A percentile compares a stretch with the other conserved stretches of the same genome.
These are phyloP conservation scores for Acacia pycnantha DNA, from an alignment of 331 rosid genomes.

Conservation along the genomic window DNA sequence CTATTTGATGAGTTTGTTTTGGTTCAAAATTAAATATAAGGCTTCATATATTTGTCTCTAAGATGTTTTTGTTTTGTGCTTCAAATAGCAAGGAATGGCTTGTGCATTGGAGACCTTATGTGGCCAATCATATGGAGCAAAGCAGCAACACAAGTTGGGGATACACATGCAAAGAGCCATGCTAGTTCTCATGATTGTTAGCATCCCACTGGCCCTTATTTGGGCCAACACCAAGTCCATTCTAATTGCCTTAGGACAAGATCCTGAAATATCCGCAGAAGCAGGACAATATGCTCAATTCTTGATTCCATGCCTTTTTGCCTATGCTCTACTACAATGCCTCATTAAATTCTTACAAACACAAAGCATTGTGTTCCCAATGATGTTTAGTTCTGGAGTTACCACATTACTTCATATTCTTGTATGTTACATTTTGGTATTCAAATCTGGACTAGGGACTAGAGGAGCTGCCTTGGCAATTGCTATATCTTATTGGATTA, in stretches of 20 bases:
- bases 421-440: conserved; percentile 57
- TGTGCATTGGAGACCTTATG: conserved; percentile 79
- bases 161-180: conserved; percentile 72
- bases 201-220: conserved; percentile 49
- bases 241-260: conserved; percentile 48
- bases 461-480: conserved; percentile 70
- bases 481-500: conserved; percentile 64
- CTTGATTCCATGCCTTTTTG: conserved; percentile 57
- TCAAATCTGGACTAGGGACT: conserved; percentile 54
- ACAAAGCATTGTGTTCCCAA: conserved; percentile 70
- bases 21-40: not conserved
- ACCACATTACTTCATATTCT: conserved; percentile 50
- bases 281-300: conserved; percentile 56
- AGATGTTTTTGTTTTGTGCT: not conserved
- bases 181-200: conserved; percentile 43
- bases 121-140: conserved; percentile 84
- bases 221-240: conserved; percentile 55
- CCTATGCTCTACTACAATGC: conserved; percentile 64
- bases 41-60: not conserved
- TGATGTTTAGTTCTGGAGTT: conserved; percentile 55
- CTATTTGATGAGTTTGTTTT: not conserved
- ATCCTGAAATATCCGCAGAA: conserved; percentile 48
- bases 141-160: conserved; percentile 64
- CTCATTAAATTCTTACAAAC: conserved; percentile 59
- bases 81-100: conserved; percentile 64